Conservation (phyloP, 805 yeast species). For the Kodamaea neixiangensis region DNA sequence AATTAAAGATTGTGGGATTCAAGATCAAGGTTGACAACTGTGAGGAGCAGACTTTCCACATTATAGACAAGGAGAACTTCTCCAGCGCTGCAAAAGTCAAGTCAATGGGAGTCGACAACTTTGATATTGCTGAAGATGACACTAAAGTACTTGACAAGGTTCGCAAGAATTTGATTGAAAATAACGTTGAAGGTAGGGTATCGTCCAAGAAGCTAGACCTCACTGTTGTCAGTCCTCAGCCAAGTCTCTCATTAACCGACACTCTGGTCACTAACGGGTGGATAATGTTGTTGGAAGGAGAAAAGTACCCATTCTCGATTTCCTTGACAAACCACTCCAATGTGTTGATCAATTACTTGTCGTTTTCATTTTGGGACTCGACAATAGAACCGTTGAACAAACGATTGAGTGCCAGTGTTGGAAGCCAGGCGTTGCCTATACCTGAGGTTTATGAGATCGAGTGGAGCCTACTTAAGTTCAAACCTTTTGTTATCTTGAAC, state of each 20-base stretch:
- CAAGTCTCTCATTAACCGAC: constrained; percentile 54
- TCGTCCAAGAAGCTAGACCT: constrained; percentile 22
- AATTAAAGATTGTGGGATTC: constrained; percentile 52
- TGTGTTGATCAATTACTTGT: constrained; percentile 55
- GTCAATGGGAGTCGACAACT: background rate
- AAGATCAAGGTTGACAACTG: constrained; percentile 54
- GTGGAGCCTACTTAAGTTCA: constrained; percentile 58
- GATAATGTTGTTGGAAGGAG: constrained; percentile 82
- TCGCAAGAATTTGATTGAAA: constrained; percentile 27
- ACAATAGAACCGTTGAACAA: constrained; percentile 63
- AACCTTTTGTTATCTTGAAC: constrained; percentile 56
- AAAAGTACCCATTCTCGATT: constrained; percentile 51
- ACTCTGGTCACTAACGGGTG: constrained; percentile 61
- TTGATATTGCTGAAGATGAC: background rate
- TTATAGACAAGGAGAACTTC: constrained; percentile 33
- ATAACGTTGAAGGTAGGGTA: constrained; percentile 19
- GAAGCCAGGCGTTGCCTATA: constrained; percentile 45
- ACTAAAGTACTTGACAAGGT: constrained; percentile 17
- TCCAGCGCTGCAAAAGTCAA: constrained; percentile 8
- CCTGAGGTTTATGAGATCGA: constrained; percentile 76
- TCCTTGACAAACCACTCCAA: constrained; percentile 58
- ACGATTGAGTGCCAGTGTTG: constrained; percentile 40
- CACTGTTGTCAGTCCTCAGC: constrained; percentile 53
- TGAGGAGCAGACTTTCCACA: constrained; percentile 43
- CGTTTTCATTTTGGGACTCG: constrained; percentile 70